A percentile compares a stretch with the other conserved stretches of the same genome.
Conservation (phyloP, 257 asterid species). For the Eucommia ulmoides region DNA sequence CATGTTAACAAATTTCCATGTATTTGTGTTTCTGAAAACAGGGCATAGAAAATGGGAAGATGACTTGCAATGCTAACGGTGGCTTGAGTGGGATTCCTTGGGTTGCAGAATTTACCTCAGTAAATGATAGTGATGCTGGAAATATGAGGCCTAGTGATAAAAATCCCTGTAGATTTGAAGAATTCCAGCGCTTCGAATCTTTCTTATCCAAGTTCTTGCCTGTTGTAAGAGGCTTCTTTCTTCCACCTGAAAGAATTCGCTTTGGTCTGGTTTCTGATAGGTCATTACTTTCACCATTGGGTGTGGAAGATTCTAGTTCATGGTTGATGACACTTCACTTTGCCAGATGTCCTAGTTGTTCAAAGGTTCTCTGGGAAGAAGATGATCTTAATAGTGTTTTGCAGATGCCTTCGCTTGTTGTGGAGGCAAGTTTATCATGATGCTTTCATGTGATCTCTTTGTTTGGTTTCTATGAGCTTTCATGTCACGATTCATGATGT, state of each 20-base stretch:
- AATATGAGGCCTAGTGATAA: slow-evolving; percentile 27
- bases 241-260: slow-evolving; percentile 68
- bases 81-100: slow-evolving; percentile 30
- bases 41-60: slow-evolving; percentile 34
- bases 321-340: slow-evolving; percentile 50
- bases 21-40: slow-evolving; percentile 17
- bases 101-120: slow-evolving; percentile 31
- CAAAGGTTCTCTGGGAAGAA: slow-evolving; percentile 46
- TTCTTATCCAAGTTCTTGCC: slow-evolving; percentile 50
- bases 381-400: slow-evolving; percentile 48
- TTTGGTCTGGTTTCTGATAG: slow-evolving; percentile 60
- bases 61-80: slow-evolving; percentile 38
- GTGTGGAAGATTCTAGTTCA: slow-evolving; percentile 43
- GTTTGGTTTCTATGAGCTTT: slow-evolving; percentile 10
- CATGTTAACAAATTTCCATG: too few relatives aligned
- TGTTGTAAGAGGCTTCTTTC: slow-evolving; percentile 53
- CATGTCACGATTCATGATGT: neutral
- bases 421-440: slow-evolving; percentile 49
- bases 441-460: slow-evolving; percentile 7
- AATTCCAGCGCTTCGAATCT: slow-evolving; percentile 41
- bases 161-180: slow-evolving; percentile 41
- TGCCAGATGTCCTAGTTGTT: slow-evolving; percentile 65
- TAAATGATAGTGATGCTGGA: slow-evolving; percentile 33
- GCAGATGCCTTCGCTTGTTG: slow-evolving; percentile 45
- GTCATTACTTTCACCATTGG: slow-evolving; percentile 50